Evolutionary conservation across 495 filamentous ascomycete species (phyloP), one percentile per base, ranked within the genome.

Genomic region (Podospora tetraspora): DNA sequence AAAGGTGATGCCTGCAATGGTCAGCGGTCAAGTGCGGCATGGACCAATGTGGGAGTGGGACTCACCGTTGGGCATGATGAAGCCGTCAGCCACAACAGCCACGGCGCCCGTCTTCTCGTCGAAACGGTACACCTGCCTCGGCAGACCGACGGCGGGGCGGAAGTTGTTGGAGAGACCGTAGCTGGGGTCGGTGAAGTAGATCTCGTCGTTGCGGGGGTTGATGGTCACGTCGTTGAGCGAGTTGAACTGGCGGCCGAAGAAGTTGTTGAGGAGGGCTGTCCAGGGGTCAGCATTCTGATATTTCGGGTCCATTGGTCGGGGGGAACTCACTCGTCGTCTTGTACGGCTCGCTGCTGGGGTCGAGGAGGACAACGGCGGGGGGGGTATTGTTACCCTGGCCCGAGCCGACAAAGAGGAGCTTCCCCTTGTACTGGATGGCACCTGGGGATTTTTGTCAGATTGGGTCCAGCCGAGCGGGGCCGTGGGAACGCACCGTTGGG

Each of bases 111-210:
- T 84, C 8, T 69, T 67, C 9, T 82, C 79, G 63, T 83, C 76
- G 60, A 79, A 87, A 16, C 85, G 79, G 72, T 87, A 89, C 6
- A 89, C 86, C 68, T 88, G 87, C 34, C 75, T 81, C 13, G 81
- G 85, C 3, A 90, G 68, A 0, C 78, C 78, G 0, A 85, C 86
- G 0, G 65, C 63, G 0, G 82, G 84, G 16, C 87, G 79, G 75
- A 86, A 88, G 6, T 85, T 70, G 82, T 68, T 89, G 84, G 37
- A 86, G 79, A 79, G 79, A 10, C 87, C 87, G 68, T 89, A 90
- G n/a, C 78, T 80, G 1, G 86, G 85, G 72, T 90, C 87, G 1
- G 87, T 90, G 67, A 89, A 89, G 79, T 88, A 90, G 32, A 90
- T 77, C 19, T 83, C 80, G 6, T 83, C 82, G 70, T 86, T 88